These are phyloP conservation scores for Fusarium luffae DNA, from an alignment of 2,329 filamentous ascomycete species.

Conservation along the genomic window DNA sequence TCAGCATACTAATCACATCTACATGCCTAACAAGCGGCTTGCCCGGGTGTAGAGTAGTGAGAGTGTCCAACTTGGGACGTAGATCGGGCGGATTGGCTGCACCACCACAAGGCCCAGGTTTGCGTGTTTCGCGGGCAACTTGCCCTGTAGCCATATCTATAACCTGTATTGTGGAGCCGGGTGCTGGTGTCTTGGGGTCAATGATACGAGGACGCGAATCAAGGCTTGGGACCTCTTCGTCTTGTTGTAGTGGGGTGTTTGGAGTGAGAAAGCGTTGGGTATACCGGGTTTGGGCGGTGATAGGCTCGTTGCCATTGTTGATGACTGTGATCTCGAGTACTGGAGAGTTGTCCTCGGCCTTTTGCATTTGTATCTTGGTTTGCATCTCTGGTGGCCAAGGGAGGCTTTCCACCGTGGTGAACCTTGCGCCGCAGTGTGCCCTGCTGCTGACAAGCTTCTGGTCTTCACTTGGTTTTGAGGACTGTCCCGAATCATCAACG, in stretches of 20 bases:
- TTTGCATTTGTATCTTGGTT: background rate
- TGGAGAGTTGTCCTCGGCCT: background rate
- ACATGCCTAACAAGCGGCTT: background rate
- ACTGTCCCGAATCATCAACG: background rate
- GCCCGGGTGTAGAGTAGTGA: background rate
- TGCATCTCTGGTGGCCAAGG: background rate
- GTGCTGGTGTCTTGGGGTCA: background rate
- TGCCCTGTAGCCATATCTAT: fast-evolving
- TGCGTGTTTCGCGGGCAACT: background rate
- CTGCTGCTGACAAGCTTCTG: background rate
- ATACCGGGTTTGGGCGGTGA: background rate
- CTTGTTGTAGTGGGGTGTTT: too few species aligned
- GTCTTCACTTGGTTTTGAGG: fast-evolving
- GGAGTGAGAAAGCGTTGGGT: background rate
- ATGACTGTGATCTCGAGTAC: background rate
- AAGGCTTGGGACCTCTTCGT: background rate
- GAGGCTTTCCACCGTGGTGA: fast-evolving
- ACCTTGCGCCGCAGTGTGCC: background rate
- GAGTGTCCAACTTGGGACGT: background rate
- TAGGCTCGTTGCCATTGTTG: background rate
- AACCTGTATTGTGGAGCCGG: background rate
- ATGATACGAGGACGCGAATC: background rate
- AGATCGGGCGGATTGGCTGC: background rate
- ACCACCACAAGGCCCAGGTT: background rate
- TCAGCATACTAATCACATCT: background rate